Evolutionary conservation across 257 asterid genomes (phyloP), one percentile per base, ranked within the genome.

Genomic region (Salvia splendens): DNA sequence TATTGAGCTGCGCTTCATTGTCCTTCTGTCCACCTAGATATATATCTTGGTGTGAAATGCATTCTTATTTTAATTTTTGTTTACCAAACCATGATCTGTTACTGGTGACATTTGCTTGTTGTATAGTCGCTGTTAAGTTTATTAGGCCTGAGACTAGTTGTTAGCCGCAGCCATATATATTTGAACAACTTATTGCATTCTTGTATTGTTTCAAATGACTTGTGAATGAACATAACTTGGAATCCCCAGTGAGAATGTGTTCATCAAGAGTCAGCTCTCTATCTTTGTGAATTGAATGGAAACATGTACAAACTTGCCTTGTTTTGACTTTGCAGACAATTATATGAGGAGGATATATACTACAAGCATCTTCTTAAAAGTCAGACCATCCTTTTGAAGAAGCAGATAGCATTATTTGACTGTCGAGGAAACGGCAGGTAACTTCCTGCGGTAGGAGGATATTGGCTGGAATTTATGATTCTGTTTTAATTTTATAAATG

Each of bases 341-440:
- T 81, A 53, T 92, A 92, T 28, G 96, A 85, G 47, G 95, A 89
- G 79, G 96, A 83, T 15, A 64, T 75, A 32, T 89, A 89, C 82
- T 83, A 83, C 15, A 75, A 80, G 70, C 74, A 74, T 40, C 74
- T 86, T 73, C 75, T 65, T 51, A 75, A 17, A 16, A 81, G 61
- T 38, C 79, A n/a, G 85, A 55, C 11, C 72, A 15, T 48, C 72
- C 12, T 53, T 38, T 38, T 71, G 77, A 51, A 77, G 75, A 58
- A 67, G 86, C 49, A 75, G 81, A 56, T 80, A 73, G 47, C 63
- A 69, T 68, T 15, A 48, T 65, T 60, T 67, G 69, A 53, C 49
- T 51, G 5, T 28, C 1, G 6, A 50, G 53, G 62, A 38, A 35
- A 20, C 36, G 65, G 38, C 54, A 65, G 80, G 85, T 73, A 8